Conservation (phyloP, 2,329 filamentous ascomycete species). For the Nemania sp. region DNA sequence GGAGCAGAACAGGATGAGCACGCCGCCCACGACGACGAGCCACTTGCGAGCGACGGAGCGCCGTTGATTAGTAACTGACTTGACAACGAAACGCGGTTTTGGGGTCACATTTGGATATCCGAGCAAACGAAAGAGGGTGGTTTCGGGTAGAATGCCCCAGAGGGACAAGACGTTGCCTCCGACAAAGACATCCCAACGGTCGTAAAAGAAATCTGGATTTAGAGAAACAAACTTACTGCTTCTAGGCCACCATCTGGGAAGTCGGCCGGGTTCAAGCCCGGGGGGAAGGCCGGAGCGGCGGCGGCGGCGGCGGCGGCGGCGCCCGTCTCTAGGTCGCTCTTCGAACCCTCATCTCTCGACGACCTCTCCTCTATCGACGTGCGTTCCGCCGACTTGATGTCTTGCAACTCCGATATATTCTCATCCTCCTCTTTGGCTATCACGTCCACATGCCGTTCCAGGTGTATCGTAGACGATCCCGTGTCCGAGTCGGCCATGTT, state of each 20-base stretch:
- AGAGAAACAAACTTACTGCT: conserved; percentile 42
- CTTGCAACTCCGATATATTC: conserved; percentile 17
- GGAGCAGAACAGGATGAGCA: conserved; percentile 43
- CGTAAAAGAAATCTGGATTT: neutral
- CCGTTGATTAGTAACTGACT: conserved; percentile 16
- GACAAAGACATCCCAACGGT: neutral
- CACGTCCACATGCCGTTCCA: conserved; percentile 24
- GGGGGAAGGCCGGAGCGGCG: conserved; percentile 28
- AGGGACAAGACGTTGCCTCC: neutral
- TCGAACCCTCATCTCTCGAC: conserved; percentile 29
- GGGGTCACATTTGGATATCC: no score
- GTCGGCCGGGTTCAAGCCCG: conserved; percentile 50
- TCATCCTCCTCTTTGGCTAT: conserved; percentile 25
- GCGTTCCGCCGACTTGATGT: conserved; percentile 30
- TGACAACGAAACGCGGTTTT: neutral
- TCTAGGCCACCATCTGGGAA: conserved; percentile 63
- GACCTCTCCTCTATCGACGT: conserved; percentile 39
- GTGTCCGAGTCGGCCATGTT: conserved; percentile 33
- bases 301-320: conserved; percentile 13
- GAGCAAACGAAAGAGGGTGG: no score
- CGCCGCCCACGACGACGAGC: conserved; percentile 27
- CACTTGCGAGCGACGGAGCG: conserved; percentile 9
- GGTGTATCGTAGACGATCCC: conserved; percentile 30
- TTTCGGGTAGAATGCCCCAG: neutral
- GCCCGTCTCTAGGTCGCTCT: conserved; percentile 41